Base-by-base conservation (phyloP, 2,329 filamentous ascomycete genomes). In the Colletotrichum viniferum region DNA sequence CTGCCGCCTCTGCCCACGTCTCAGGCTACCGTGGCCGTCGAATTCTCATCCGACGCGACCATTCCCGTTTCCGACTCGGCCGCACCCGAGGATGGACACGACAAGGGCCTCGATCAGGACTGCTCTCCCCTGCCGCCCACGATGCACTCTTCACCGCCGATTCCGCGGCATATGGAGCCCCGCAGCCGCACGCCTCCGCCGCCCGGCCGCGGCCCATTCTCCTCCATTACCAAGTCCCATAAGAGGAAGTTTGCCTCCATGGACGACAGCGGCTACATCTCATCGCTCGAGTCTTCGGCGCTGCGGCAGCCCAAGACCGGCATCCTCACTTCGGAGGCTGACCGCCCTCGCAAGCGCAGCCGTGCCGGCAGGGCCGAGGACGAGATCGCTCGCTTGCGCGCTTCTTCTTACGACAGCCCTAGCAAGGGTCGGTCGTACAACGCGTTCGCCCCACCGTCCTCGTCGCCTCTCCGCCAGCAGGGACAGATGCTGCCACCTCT, bases 191-290 rank as follows among this genome's bases (percentile, higher is more conserved):
- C 96, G 8, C 95, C 96, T 21, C 95, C 96, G 36, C 93, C 94
- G 28, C 89, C 90, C 65, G 89, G 90, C 52, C 89, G 90, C 72
- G 89, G 91, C 62, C 87, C 89, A 48, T 65, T 69, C 24, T 93
- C 93, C 24, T 94, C 94, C n/a, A 89, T 89, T 58, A 86, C 88
- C 66, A 92, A 92, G 67, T 91, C 92, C 52, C 92, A 93, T 78
- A 95, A 95, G 85, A 93, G 94, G 78, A 96, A 95, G 83, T 92
- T 94, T 80, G 91, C 91, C 34, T 93, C 94, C 14, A 93, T 97
- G 87, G 95, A 91, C 81, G 97, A 99, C 84, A 98, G 96, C 82
- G 97, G 97, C 55, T 99, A 98, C 84, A 98, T 98, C 82, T 98
- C 97, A 2, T 98, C 96, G 0, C 90, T 98, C 21, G 96, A 98